These are phyloP conservation scores for Telfairia occidentalis DNA, from an alignment of 331 rosid species.

Conservation along the genomic window DNA sequence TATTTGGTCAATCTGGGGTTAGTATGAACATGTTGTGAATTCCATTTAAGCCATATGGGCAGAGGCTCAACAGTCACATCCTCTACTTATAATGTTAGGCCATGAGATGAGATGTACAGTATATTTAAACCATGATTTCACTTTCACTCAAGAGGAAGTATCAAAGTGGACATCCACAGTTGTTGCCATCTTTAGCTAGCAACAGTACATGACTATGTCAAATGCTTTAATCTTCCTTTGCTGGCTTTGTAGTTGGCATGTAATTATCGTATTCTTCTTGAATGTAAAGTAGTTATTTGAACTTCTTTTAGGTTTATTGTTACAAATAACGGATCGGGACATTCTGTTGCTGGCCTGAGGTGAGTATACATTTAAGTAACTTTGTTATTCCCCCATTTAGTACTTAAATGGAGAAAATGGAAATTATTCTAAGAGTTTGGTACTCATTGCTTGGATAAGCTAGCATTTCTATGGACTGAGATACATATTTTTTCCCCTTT, in stretches of 20 bases:
- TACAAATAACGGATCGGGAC: constrained; percentile 86
- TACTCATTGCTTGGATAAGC: not conserved
- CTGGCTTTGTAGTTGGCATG: not conserved
- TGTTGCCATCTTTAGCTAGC: not conserved
- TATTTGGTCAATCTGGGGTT: not conserved
- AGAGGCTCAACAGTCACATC: not conserved
- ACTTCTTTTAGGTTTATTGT: constrained; percentile 61
- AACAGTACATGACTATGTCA: not conserved
- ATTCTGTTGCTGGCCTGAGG: constrained; percentile 64
- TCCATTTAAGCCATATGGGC: not conserved
- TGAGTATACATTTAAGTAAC: constrained; percentile 16
- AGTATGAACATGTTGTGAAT: not conserved
- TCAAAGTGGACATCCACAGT: not conserved
- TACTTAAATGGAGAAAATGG: not conserved
- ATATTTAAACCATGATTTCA: not conserved
- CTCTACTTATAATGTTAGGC: not conserved
- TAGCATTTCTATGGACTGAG: not conserved
- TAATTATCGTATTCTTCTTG: not conserved
- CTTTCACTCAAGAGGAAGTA: not conserved
- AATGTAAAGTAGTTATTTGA: not conserved
- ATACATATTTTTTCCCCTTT: constrained; percentile 6
- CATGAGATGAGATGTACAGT: not conserved
- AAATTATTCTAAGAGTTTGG: not conserved
- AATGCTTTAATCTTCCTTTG: not conserved
- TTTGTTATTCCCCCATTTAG: not conserved